These are phyloP conservation scores for Boletus sp. DNA, from an alignment of 768 basidiomycete species.

Conservation along the genomic window DNA sequence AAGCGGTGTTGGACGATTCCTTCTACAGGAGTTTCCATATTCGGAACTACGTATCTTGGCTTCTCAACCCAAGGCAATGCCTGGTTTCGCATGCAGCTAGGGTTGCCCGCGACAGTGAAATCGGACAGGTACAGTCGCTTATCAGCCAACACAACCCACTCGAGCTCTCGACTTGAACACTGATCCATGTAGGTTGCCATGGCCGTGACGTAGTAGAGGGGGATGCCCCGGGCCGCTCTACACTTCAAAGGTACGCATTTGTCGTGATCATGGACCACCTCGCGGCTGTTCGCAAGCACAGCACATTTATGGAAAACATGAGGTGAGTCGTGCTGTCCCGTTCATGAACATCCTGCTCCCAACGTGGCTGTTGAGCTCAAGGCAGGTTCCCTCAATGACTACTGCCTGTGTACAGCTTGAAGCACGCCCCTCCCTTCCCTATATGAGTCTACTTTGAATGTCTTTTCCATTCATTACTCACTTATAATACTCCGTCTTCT, in stretches of 20 bases:
- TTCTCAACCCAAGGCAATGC: constrained; percentile 18
- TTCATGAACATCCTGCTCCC: constrained; percentile 31
- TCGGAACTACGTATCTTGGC: constrained; percentile 12
- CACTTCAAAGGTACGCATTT: constrained; percentile 25
- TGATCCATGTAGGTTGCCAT: constrained; percentile 21
- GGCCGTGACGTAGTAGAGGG: constrained; percentile 25
- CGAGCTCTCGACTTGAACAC: constrained; percentile 2
- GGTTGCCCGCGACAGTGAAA: neutral
- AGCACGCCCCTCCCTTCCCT: constrained; percentile 25
- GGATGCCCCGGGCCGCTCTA: constrained; percentile 15
- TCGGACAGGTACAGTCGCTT: constrained; percentile 12
- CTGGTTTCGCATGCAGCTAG: constrained; percentile 9
- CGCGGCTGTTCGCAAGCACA: constrained; percentile 31
- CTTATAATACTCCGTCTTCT: constrained; percentile 29
- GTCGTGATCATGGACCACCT: constrained; percentile 34
- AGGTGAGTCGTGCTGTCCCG: constrained; percentile 33
- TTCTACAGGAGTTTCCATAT: constrained; percentile 29
- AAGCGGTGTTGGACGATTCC: constrained; percentile 13
- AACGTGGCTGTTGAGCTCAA: constrained; percentile 37
- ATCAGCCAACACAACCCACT: constrained; percentile 6
- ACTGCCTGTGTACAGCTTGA: constrained; percentile 31
- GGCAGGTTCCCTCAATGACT: constrained; percentile 31
- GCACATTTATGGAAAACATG: constrained; percentile 36
- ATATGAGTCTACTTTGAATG: constrained; percentile 28
- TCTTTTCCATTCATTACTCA: constrained; percentile 25